These are phyloP conservation scores for Lignosus rhinocerotis DNA, from an alignment of 1,284 basidiomycete genomes.

Conservation along the genomic window DNA sequence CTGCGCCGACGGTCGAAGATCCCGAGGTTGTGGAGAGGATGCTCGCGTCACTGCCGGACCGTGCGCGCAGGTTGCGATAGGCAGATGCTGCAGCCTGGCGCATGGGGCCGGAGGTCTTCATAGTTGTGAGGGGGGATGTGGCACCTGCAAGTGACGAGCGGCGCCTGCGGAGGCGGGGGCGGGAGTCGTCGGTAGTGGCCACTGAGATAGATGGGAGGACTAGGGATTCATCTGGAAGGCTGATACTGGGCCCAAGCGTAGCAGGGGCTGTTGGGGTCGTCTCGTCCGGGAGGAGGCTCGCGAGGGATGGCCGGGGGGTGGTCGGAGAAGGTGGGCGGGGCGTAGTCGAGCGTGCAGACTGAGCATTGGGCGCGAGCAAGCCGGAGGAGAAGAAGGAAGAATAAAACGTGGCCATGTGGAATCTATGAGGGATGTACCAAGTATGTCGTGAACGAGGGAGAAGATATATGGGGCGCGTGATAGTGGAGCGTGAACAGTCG, in stretches of 20 bases:
- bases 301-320: constrained; percentile 27
- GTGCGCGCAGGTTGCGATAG: constrained; percentile 25
- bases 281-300: constrained; percentile 31
- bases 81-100: constrained; percentile 20
- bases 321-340: constrained; percentile 37
- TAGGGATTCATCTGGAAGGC: constrained; percentile 12
- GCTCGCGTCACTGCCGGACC: constrained; percentile 31
- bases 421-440: not conserved
- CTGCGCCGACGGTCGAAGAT: constrained; percentile 2
- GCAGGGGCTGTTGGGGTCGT: constrained; percentile 37
- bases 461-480: not conserved
- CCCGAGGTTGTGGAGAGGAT: constrained; percentile 16
- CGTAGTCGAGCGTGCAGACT: constrained; percentile 28
- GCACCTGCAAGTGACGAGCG: constrained; percentile 30
- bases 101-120: constrained; percentile 24
- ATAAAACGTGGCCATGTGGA: constrained; percentile 45
- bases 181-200: constrained; percentile 17
- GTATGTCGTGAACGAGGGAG: not conserved
- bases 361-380: constrained; percentile 42
- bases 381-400: constrained; percentile 65
- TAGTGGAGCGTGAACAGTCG: constrained; percentile 14
- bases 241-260: not conserved
- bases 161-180: constrained; percentile 30
- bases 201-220: constrained; percentile 22
- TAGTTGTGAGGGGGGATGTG: constrained; percentile 28